A percentile compares a stretch with the other conserved stretches of the same genome.
These are phyloP conservation scores for Naganishia vaughanmartiniae DNA, from an alignment of 768 basidiomycete species.

Conservation along the genomic window DNA sequence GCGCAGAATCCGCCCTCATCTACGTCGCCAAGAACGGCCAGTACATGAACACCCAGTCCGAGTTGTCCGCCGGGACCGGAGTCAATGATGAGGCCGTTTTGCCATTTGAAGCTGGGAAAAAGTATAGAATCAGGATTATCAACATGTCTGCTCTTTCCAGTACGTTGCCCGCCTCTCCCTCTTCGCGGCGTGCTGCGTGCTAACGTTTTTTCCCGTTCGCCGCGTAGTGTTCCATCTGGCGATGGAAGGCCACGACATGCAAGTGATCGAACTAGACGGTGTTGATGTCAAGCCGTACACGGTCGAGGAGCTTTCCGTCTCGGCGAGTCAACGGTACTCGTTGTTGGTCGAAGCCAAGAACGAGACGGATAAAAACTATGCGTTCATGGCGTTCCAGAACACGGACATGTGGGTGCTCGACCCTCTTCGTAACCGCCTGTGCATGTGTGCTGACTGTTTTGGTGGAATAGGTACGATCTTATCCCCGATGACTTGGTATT, in stretches of 20 bases:
- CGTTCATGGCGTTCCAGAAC: slow-evolving; percentile 60
- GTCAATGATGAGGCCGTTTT: slow-evolving; percentile 83
- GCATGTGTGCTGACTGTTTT: background rate
- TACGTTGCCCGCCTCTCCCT: slow-evolving; percentile 30
- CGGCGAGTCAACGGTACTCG: slow-evolving; percentile 90
- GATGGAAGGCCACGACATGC: slow-evolving; percentile 54
- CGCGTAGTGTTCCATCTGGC: slow-evolving; percentile 50
- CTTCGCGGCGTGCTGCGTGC: background rate
- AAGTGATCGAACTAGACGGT: slow-evolving; percentile 53
- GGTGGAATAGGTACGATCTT: slow-evolving; percentile 71
- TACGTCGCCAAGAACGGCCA: slow-evolving; percentile 74
- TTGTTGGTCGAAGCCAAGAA: slow-evolving; percentile 87
- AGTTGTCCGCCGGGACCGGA: slow-evolving; percentile 57
- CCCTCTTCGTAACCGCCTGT: background rate
- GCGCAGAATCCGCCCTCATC: slow-evolving; percentile 72
- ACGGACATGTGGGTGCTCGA: slow-evolving; percentile 64
- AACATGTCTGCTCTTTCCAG: slow-evolving; percentile 64
- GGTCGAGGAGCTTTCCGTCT: slow-evolving; percentile 68
- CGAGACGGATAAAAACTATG: slow-evolving; percentile 79
- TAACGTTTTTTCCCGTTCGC: background rate
- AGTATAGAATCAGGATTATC: slow-evolving; percentile 81
- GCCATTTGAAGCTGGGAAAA: slow-evolving; percentile 79
- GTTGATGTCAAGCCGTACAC: slow-evolving; percentile 70
- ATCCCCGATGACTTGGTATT: slow-evolving; percentile 70
- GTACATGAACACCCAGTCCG: slow-evolving; percentile 63